Conservation (phyloP, 495 filamentous ascomycete genomes). For the Ascobolus immersus region DNA sequence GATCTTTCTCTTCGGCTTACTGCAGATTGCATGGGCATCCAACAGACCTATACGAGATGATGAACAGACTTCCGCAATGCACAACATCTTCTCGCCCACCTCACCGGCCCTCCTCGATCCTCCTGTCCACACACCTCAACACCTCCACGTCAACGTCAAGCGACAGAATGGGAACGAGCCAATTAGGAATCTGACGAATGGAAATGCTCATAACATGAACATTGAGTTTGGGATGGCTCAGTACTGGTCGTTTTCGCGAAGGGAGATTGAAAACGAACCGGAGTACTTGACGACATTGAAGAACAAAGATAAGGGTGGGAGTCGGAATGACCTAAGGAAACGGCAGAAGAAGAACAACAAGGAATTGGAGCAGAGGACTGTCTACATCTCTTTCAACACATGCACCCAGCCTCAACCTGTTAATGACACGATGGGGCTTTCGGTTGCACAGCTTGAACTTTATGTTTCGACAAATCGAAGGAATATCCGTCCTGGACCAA, state of each 20-base stretch:
- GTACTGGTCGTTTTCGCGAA: background rate
- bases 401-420: conserved; percentile 39
- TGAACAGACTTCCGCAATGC: no score
- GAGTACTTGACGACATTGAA: background rate
- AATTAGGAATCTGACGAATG: background rate
- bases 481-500: conserved; percentile 43
- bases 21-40: no score
- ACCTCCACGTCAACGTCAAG: background rate
- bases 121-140: background rate
- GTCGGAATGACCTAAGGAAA: conserved; percentile 11
- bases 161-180: conserved; percentile 5
- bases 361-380: conserved; percentile 21
- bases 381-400: conserved; percentile 61
- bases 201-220: background rate
- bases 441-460: conserved; percentile 37
- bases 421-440: background rate
- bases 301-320: background rate
- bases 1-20: no score
- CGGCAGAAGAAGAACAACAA: conserved; percentile 11
- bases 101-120: no score
- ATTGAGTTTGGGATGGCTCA: background rate
- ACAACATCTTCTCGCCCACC: no score
- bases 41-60: no score
- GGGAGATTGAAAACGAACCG: background rate
- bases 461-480: conserved; percentile 43